Evolutionary conservation across 768 basidiomycete genomes (phyloP), one percentile per base, ranked within the genome.

Genomic region (Suillus lakei): DNA sequence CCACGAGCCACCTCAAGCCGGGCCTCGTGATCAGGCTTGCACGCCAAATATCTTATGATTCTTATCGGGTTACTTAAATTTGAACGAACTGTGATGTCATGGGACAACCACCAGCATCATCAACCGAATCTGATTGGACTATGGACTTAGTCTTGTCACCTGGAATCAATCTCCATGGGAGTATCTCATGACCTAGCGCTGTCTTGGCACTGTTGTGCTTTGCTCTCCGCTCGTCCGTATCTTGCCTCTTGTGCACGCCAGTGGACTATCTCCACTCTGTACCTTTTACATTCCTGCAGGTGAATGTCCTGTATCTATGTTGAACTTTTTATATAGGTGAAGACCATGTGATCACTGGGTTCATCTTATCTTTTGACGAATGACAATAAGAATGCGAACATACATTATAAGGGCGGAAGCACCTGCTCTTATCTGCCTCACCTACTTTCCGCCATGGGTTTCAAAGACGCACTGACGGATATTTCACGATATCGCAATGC

Each of bases 401-500:
- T 16, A 30, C 26, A 51, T 16, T 18, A 16, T 51, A 15, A 51
- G n/a, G 44, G 44, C 44, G n/a, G 44, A 23, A 23, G 44, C 12
- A 28, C 16, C 50, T 30, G 7, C 26, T 9, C 21, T 23, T 34
- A 28, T 51, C 50, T 30, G 26, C 28, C 26, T 16, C 26, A 23
- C 26, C n/a, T n/a, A 1, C 28, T 51, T 38, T 38, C 16, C 46
- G 12, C 18, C 1, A 76, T 79, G 80, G 67, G 72, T 59, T 66
- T 77, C 65, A 72, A 61, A 58, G 62, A 63, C 0, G 68, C 67
- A 28, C 64, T 81, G 21, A 62, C 70, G 5, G 63, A 73, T 9
- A 16, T 78, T 23, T 69, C 68, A 30, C 74, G 70, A 39, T 78
- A 81, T 68, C 78, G 81, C 53, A 83, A 84, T 73, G 82, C 83